Base-by-base conservation (phyloP, 2,329 filamentous ascomycete species). In the Phialocephala subalpina region DNA sequence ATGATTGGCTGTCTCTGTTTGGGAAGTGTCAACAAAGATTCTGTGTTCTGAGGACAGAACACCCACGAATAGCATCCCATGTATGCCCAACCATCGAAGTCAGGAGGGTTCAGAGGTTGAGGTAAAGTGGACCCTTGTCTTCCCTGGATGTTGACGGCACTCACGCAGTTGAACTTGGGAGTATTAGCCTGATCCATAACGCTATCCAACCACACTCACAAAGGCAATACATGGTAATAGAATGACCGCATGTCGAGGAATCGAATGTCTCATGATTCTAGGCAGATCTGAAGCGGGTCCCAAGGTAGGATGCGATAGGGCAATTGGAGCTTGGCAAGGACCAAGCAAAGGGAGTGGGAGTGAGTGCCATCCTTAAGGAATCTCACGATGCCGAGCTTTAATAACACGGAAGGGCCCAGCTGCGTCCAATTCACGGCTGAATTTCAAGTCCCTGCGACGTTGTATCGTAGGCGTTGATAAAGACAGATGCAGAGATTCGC, bases 1-100 rank as follows among this genome's bases (percentile, higher is more conserved):
- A 57, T 18, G 60, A 56, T 57, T 62, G 60, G 14, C 35, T 62
- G 27, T 62, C 60, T 45, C 60, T 61, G 45, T 62, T 33, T 33
- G 20, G 18, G 27, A n/a, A 8, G 57, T 29, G 22, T 53, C 14
- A 27, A 25, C 8, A 12, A 12, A 53, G n/a, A 7, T 8, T 22
- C 20, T 25, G 8, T 16, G 47, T n/a, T 20, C 20, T 25, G 20
- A 53, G 12, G 47, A 8, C 12, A 12, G 20, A 47, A 18, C 18
- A 53, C 47, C 14, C 20, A 53, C 47, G 47, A 53, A 27, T 53
- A 53, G 47, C 47, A 53, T 20, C 47, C 47, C 47, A 53, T 25
- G 47, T 53, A 53, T 27, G 20, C 27, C 47, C 47, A 53, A 12
- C 27, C 27, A 27, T 53, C 47, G 16, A 53, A 53, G 20, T 29